Evolutionary conservation across 345 rosid genomes (phyloP).

Genomic region (Bretschneidera sinensis): DNA sequence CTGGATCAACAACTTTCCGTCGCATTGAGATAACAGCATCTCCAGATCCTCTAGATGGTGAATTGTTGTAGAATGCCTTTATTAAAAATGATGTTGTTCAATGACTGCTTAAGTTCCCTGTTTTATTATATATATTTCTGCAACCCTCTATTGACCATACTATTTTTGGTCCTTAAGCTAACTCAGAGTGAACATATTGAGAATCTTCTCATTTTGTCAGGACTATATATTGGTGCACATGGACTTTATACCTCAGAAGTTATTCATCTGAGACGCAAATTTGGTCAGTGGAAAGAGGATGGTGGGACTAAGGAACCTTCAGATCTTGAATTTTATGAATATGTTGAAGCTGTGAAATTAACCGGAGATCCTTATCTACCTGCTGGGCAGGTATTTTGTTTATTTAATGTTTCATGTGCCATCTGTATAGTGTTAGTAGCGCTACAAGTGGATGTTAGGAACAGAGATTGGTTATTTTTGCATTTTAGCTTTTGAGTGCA

Average conservation of each 20-base stretch:
- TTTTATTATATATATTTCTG: neutral
- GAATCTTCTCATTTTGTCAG: constrained; percentile 36
- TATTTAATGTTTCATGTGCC: neutral
- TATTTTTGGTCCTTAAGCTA: neutral
- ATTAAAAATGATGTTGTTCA: neutral
- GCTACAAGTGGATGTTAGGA: neutral
- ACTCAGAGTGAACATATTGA: neutral
- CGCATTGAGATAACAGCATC: constrained; percentile 66
- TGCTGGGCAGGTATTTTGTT: constrained; percentile 80
- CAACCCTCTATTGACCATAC: neutral
- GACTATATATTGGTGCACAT: constrained; percentile 82
- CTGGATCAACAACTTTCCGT: constrained; percentile 76
- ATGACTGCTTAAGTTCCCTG: neutral
- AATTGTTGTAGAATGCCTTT: constrained; percentile 18
- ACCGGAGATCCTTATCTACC: constrained; percentile 93
- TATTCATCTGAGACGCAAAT: constrained; percentile 69
- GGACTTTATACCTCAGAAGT: constrained; percentile 86
- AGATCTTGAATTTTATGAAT: constrained; percentile 81
- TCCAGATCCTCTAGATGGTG: constrained; percentile 74
- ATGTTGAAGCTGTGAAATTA: constrained; percentile 86
- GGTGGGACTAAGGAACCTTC: constrained; percentile 42
- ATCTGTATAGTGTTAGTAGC: neutral
- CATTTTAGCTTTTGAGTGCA: neutral
- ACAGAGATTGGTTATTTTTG: neutral
- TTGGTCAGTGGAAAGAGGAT: constrained; percentile 87